These are phyloP conservation scores for Magnolia changhungtana DNA, from an alignment of 164 flowering plant species.

Conservation along the genomic window DNA sequence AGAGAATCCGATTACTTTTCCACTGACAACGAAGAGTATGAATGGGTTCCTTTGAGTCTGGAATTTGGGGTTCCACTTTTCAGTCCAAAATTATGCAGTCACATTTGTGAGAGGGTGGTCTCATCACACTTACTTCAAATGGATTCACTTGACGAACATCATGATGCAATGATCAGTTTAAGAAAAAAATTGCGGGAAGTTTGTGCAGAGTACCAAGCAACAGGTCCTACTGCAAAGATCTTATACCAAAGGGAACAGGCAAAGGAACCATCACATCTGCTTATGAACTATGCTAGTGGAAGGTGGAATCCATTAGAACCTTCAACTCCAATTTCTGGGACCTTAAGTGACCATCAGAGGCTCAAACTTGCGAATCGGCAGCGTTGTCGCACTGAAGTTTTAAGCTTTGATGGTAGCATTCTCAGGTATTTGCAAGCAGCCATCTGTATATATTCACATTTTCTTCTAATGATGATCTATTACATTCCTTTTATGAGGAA, in stretches of 20 bases:
- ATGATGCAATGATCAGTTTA: constrained; percentile 75
- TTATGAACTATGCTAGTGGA: constrained; percentile 90
- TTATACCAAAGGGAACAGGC: constrained; percentile 68
- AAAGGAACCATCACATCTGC: constrained; percentile 51
- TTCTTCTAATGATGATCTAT: too few relatives aligned
- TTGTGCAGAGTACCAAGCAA: constrained; percentile 83
- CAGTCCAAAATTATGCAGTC: constrained; percentile 81
- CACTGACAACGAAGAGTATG: constrained; percentile 63
- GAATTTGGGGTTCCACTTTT: constrained; percentile 96
- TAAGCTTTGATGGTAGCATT: constrained; percentile 96
- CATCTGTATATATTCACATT: background rate
- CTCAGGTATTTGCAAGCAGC: constrained; percentile 50
- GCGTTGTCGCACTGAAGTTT: constrained; percentile 74
- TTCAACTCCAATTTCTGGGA: constrained; percentile 88
- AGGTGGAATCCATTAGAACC: constrained; percentile 95
- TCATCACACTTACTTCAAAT: constrained; percentile 78
- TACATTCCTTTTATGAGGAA: too few relatives aligned
- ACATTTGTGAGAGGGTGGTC: constrained; percentile 73
- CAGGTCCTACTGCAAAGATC: constrained; percentile 84
- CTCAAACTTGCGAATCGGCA: constrained; percentile 75
- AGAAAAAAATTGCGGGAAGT: constrained; percentile 72
- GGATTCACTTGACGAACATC: constrained; percentile 66
- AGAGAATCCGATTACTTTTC: constrained; percentile 50
- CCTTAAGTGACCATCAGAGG: constrained; percentile 69
- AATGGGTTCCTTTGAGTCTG: constrained; percentile 90